phyloP scores from a whole-genome alignment of 2,329 filamentous ascomycete species.

The Fusarium redolens region DNA sequence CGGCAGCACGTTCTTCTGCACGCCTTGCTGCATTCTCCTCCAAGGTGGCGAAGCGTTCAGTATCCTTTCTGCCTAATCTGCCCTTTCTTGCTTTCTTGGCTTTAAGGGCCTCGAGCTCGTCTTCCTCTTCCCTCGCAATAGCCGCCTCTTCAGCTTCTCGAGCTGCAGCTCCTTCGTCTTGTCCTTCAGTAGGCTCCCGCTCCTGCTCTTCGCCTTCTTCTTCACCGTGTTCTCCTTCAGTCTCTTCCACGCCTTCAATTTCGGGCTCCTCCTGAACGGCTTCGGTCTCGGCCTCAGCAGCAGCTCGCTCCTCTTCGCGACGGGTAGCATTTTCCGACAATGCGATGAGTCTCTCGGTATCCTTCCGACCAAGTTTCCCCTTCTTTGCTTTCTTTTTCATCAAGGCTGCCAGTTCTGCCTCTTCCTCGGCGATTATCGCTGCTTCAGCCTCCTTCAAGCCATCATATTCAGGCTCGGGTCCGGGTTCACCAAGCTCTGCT shows the following conservation, averaged over 20 bases:
- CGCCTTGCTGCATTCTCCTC: constrained; percentile 27
- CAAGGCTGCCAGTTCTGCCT: constrained; percentile 55
- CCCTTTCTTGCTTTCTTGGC: constrained; percentile 53
- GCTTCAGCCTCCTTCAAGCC: constrained; percentile 38
- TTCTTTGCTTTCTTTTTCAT: constrained; percentile 54
- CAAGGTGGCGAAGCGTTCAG: constrained; percentile 27
- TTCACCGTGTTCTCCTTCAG: constrained; percentile 14
- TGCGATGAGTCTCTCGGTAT: constrained; percentile 33
- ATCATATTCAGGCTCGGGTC: constrained; percentile 41
- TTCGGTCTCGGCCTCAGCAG: constrained; percentile 18
- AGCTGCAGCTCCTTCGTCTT: constrained; percentile 2
- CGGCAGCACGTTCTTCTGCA: constrained; percentile 41
- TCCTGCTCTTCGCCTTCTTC: constrained; percentile 26
- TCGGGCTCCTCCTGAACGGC: constrained; percentile 25
- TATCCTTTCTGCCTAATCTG: constrained; percentile 39
- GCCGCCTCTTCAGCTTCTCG: constrained; percentile 44
- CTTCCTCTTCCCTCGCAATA: constrained; percentile 47
- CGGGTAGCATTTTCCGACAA: constrained; percentile 28
- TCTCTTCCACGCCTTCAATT: constrained; percentile 42
- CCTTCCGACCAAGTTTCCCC: constrained; percentile 41
- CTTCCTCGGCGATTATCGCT: constrained; percentile 45
- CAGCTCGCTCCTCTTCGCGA: constrained; percentile 41
- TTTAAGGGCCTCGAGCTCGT: constrained; percentile 56
- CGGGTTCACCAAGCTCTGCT: constrained; percentile 25
- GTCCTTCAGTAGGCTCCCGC: constrained; percentile 3